These are phyloP conservation scores for Spathaspora sp. DNA, from an alignment of 1,139 yeast genomes.

Conservation along the genomic window DNA sequence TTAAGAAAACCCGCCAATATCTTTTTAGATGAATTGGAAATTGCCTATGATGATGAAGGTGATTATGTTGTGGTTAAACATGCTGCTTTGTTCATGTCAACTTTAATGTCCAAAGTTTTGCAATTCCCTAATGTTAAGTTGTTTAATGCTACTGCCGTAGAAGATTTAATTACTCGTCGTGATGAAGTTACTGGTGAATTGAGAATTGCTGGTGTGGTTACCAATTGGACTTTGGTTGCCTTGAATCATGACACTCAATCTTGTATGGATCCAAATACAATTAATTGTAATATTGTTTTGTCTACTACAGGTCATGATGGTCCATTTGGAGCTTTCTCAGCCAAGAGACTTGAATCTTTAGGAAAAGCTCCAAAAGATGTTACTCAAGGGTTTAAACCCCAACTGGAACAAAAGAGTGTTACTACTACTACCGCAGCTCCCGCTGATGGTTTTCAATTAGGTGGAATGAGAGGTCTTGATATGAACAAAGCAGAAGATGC, in stretches of 20 bases:
- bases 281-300: slow-evolving; percentile 67
- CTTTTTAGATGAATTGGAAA: slow-evolving; percentile 62
- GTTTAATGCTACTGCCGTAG: slow-evolving; percentile 81
- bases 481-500: slow-evolving; percentile 80
- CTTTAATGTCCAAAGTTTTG: slow-evolving; percentile 67
- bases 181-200: slow-evolving; percentile 55
- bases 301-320: slow-evolving; percentile 84
- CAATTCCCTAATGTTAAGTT: slow-evolving; percentile 73
- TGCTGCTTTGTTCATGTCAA: slow-evolving; percentile 76
- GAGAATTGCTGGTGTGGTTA: slow-evolving; percentile 76
- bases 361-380: slow-evolving; percentile 26
- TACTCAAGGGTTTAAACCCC: slow-evolving; percentile 13
- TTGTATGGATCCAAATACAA: slow-evolving; percentile 84
- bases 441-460: slow-evolving; percentile 48
- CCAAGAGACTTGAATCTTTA: slow-evolving; percentile 43
- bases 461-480: slow-evolving; percentile 78
- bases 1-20: slow-evolving; percentile 75
- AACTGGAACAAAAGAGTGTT: slow-evolving; percentile 5
- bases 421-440: slow-evolving; percentile 24
- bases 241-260: slow-evolving; percentile 76
- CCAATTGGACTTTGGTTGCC: slow-evolving; percentile 80
- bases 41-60: slow-evolving; percentile 77
- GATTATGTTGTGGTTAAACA: slow-evolving; percentile 80
- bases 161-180: slow-evolving; percentile 73
- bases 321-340: slow-evolving; percentile 82